Conservation (phyloP, 805 yeast genomes). For the fission yeast (Schizosaccharomyces pombe) region DNA sequence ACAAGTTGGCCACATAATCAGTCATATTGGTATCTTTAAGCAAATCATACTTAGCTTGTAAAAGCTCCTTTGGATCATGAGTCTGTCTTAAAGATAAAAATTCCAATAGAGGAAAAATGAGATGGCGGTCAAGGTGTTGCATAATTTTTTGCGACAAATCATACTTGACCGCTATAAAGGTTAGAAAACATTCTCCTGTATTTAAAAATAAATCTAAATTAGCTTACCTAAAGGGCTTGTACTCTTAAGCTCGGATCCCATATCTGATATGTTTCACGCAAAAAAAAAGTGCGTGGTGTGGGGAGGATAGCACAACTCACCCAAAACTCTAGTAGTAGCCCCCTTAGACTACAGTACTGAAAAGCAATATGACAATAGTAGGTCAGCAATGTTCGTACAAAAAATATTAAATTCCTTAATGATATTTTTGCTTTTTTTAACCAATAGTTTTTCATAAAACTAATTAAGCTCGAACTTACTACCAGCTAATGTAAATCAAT, state of each 20-base stretch:
- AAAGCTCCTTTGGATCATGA: conserved; percentile 24
- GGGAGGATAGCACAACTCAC: background rate
- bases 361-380: too few relatives aligned
- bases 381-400: too few relatives aligned
- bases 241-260: background rate
- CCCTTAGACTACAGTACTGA: too few relatives aligned
- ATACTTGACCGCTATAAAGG: conserved; percentile 2
- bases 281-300: background rate
- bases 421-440: too few relatives aligned
- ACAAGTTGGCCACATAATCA: conserved; percentile 4
- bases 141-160: conserved; percentile 14
- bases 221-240: background rate
- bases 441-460: too few relatives aligned
- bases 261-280: background rate
- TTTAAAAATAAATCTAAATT: background rate
- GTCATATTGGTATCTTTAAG: conserved; percentile 36
- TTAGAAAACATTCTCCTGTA: background rate
- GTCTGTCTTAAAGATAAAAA: conserved; percentile 21
- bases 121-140: conserved; percentile 39
- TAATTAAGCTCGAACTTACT: too few relatives aligned
- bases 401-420: too few relatives aligned
- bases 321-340: too few relatives aligned
- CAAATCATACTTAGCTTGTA: conserved; percentile 27
- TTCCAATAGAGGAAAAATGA: conserved; percentile 30
- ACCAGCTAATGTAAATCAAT: too few relatives aligned